Conservation (phyloP, 148 eudicot species). For the Fagopyrum tataricum region DNA sequence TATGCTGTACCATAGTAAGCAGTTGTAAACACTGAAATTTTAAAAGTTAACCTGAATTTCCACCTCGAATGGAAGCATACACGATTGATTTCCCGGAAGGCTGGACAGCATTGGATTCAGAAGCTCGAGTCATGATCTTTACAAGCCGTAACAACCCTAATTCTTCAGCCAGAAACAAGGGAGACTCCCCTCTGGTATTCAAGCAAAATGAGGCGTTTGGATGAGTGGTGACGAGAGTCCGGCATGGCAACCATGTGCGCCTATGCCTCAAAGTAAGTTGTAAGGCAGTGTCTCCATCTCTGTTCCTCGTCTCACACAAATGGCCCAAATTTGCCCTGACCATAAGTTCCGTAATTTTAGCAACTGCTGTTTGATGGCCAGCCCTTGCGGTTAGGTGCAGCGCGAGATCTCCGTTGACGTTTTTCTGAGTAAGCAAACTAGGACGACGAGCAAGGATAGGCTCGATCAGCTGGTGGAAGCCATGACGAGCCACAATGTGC, state of each 20-base stretch:
- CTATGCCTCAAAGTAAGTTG: slow-evolving; percentile 19
- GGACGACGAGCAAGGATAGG: neutral
- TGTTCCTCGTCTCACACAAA: slow-evolving; percentile 12
- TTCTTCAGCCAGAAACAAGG: slow-evolving; percentile 26
- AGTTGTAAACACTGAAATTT: too few relatives aligned
- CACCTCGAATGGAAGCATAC: slow-evolving; percentile 6
- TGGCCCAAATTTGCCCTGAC: neutral
- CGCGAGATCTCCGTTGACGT: slow-evolving; percentile 2
- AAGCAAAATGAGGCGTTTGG: slow-evolving; percentile 12
- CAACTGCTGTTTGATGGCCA: neutral
- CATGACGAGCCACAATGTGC: slow-evolving; percentile 4
- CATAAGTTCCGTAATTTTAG: neutral
- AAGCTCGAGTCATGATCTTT: neutral
- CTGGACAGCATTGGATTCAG: neutral
- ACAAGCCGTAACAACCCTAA: slow-evolving; percentile 12
- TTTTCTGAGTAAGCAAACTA: neutral
- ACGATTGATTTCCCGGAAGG: neutral
- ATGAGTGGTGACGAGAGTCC: slow-evolving; percentile 1
- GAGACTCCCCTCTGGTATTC: slow-evolving; percentile 23
- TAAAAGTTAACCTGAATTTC: slow-evolving; percentile 18
- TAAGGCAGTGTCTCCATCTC: slow-evolving; percentile 20
- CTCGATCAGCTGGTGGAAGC: neutral
- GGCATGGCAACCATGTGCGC: neutral
- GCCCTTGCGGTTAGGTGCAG: slow-evolving; percentile 19
- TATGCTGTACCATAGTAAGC: too few relatives aligned